Evolutionary conservation across 331 rosid genomes (phyloP).

Genomic region (Acacia concinna): DNA sequence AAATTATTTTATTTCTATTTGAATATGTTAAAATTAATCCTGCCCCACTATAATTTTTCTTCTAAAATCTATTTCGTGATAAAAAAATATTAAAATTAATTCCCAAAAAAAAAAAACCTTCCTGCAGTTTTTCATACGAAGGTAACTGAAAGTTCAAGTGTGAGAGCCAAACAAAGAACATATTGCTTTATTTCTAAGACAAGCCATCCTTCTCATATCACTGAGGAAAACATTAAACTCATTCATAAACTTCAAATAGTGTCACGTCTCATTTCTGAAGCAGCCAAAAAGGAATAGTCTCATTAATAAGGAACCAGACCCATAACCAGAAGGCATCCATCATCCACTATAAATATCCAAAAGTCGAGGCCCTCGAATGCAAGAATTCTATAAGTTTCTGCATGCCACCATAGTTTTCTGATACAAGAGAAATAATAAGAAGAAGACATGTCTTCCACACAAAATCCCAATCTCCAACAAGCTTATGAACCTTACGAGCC

Average conservation of each 20-base stretch:
- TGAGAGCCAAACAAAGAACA: conserved; percentile 9
- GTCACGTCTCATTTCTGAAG: background rate
- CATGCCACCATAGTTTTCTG: background rate
- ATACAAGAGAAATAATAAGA: background rate
- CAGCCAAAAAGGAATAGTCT: background rate
- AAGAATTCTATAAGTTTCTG: background rate
- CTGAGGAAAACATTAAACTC: background rate
- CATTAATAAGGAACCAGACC: background rate
- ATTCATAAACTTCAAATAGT: background rate
- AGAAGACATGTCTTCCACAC: background rate
- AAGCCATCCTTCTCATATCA: background rate
- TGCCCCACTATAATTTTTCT: too few relatives aligned
- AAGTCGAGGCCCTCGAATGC: background rate
- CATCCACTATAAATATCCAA: background rate
- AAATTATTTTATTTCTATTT: too few relatives aligned
- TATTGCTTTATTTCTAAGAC: background rate
- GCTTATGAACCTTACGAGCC: background rate
- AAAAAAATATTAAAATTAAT: too few relatives aligned
- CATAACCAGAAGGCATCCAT: background rate
- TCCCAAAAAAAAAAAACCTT: background rate
- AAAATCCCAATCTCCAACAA: background rate
- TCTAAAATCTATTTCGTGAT: background rate
- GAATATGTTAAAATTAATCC: too few relatives aligned
- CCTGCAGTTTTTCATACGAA: background rate
- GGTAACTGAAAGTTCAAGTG: background rate